Evolutionary conservation across 495 filamentous ascomycete genomes (phyloP).

Genomic region (Tuber calosporum): DNA sequence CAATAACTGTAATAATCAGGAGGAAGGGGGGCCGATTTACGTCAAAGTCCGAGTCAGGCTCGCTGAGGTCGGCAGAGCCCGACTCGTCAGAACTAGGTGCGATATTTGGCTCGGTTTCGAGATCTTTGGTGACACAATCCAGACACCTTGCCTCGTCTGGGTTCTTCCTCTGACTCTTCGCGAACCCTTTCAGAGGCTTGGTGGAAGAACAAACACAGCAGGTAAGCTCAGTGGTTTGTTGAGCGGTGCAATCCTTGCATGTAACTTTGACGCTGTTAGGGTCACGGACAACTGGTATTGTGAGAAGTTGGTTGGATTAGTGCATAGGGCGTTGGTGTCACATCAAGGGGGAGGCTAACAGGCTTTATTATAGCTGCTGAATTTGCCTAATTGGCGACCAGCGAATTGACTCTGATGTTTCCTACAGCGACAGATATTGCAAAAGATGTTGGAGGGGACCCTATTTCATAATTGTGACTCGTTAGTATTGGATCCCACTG

Average conservation of each 20-base stretch:
- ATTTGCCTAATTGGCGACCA: conserved; percentile 35
- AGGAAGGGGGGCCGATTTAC: conserved; percentile 3
- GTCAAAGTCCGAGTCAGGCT: conserved; percentile 10
- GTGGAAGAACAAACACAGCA: conserved; percentile 45
- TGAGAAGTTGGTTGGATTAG: background rate
- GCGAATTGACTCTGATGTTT: conserved; percentile 31
- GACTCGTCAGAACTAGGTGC: conserved; percentile 12
- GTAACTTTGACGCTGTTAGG: conserved; percentile 27
- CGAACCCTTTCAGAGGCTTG: conserved; percentile 49
- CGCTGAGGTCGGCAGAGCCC: conserved; percentile 8
- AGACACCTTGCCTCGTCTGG: conserved; percentile 50
- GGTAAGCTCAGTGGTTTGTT: conserved; percentile 41
- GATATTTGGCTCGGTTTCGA: conserved; percentile 29
- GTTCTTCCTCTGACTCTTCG: conserved; percentile 49
- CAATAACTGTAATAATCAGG: conserved; percentile 3
- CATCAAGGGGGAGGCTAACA: conserved; percentile 5
- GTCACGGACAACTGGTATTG: conserved; percentile 14
- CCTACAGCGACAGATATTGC: conserved; percentile 24
- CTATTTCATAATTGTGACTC: conserved; percentile 2
- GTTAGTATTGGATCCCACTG: background rate
- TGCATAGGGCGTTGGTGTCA: background rate
- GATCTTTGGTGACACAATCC: conserved; percentile 47
- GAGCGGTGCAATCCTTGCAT: conserved; percentile 42
- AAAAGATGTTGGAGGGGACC: conserved; percentile 17
- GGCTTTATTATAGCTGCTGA: conserved; percentile 21